Evolutionary conservation across 805 yeast genomes (phyloP), one percentile per base, ranked within the genome.

Genomic region (Ogataea populi-albae): DNA sequence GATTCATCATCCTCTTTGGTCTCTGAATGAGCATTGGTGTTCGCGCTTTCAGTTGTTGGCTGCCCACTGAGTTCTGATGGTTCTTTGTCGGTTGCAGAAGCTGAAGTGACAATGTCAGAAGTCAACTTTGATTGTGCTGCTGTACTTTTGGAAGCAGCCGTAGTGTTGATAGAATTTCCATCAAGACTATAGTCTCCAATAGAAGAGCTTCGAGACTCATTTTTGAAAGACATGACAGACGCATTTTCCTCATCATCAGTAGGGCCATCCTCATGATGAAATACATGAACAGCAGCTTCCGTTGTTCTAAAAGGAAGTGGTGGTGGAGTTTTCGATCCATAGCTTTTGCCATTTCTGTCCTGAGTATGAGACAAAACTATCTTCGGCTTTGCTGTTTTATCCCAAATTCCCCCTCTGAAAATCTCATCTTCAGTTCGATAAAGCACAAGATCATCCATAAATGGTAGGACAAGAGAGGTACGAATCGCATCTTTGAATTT

Each of bases 381-480:
- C 6, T 24, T 30, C 7, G 53, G 47, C 29, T 66, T 52, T 1
- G 30, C 51, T 0, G 59, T 37, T 16, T 68, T 66, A 45, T 82
- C 88, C 98, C 98, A 91, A 17, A 91, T 77, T 12, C 98, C 98
- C 33, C 96, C 98, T 45, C 96, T 73, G 57, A 79, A 93, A 10
- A 86, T 60, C 45, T 86, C 95, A 25, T 62, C 69, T 2, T 62
- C 59, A 0, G 96, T 79, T 36, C 75, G 66, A 52, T 69, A 83
- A 53, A 86, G 83, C 0, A 79, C 75, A 26, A 87, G 59, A 55
- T 91, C 98, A 58, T 91, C 98, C 88, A 87, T 83, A 50, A 70
- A 79, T 2, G 98, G 98, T 21, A 75, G 59, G 1, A 93, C 98
- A 31, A 93, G 61, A 6, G 93, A 75, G 22, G 86, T 93, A 42